Conservation (phyloP, 2,329 filamentous ascomycete genomes). For the Epicoccum sorghinum region DNA sequence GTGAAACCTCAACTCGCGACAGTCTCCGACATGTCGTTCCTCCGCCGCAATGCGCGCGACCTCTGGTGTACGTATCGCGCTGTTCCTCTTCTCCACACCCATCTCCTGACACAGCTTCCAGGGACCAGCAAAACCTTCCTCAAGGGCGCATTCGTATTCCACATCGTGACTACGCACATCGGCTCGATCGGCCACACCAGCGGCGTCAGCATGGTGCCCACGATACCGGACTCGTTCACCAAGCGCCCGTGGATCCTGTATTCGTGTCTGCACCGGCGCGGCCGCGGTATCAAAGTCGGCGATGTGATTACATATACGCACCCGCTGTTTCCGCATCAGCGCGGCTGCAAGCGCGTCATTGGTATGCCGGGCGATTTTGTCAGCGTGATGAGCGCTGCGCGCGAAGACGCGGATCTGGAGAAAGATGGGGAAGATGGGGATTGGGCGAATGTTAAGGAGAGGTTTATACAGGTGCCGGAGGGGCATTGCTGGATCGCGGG, state of each 20-base stretch:
- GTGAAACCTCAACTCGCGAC: background rate
- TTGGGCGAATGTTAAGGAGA: conserved; percentile 37
- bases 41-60: conserved; percentile 9
- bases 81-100: background rate
- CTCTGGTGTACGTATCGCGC: conserved; percentile 8
- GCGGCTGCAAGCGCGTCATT: conserved; percentile 77
- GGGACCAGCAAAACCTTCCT: conserved; percentile 18
- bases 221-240: conserved; percentile 57
- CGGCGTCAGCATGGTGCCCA: conserved; percentile 90
- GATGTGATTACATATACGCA: conserved; percentile 82
- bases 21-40: conserved; percentile 7
- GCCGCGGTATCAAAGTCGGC: conserved; percentile 73
- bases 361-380: conserved; percentile 71
- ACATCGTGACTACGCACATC: conserved; percentile 58
- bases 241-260: conserved; percentile 29
- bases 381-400: conserved; percentile 65
- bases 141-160: conserved; percentile 32
- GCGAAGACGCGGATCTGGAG: conserved; percentile 32
- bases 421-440: conserved; percentile 31
- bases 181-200: conserved; percentile 64
- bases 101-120: conserved; percentile 7
- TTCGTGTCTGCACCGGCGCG: conserved; percentile 50
- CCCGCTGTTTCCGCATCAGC: conserved; percentile 64
- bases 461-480: conserved; percentile 78
- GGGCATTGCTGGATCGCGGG: conserved; percentile 93